A percentile compares a stretch with the other conserved stretches of the same genome.
Evolutionary conservation across 306 rosid genomes (phyloP).

Genomic region (Casuarina equisetifolia): DNA sequence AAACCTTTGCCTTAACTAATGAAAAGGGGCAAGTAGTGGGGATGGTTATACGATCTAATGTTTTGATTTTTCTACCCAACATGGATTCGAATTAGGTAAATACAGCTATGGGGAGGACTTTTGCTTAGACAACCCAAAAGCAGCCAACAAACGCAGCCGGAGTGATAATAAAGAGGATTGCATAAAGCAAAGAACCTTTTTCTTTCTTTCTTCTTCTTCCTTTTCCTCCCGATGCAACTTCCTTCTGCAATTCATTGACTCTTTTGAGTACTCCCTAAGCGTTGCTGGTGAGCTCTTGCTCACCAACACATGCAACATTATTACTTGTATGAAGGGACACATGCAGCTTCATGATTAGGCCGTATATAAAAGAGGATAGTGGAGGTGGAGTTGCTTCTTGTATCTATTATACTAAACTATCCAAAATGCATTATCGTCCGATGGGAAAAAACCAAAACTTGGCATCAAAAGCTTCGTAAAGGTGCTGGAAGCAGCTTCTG

Average conservation of each 20-base stretch:
- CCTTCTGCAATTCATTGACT: constrained; percentile 37
- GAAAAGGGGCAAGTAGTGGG: constrained; percentile 15
- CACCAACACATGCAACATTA: constrained; percentile 66
- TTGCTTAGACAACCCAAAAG: constrained; percentile 36
- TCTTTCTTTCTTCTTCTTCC: constrained; percentile 23
- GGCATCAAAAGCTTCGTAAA: constrained; percentile 8
- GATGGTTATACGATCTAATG: constrained; percentile 26
- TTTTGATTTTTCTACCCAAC: constrained; percentile 33
- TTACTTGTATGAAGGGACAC: constrained; percentile 55
- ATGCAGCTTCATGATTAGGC: constrained; percentile 52
- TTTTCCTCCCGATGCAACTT: constrained; percentile 12
- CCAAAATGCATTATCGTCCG: neutral
- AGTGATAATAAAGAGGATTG: constrained; percentile 15
- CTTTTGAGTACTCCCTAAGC: constrained; percentile 72
- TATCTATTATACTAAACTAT: neutral
- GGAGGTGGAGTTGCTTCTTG: constrained; percentile 29
- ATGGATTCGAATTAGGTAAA: constrained; percentile 35
- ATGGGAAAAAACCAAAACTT: too few relatives aligned
- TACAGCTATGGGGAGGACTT: constrained; percentile 18
- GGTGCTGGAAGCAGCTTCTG: constrained; percentile 5
- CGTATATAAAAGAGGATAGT: constrained; percentile 18
- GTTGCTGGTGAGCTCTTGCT: constrained; percentile 65
- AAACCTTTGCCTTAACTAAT: neutral
- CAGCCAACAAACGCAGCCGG: constrained; percentile 27
- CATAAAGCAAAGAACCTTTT: neutral